Evolutionary conservation across 768 basidiomycete species (phyloP).

Genomic region (Russula earlei): DNA sequence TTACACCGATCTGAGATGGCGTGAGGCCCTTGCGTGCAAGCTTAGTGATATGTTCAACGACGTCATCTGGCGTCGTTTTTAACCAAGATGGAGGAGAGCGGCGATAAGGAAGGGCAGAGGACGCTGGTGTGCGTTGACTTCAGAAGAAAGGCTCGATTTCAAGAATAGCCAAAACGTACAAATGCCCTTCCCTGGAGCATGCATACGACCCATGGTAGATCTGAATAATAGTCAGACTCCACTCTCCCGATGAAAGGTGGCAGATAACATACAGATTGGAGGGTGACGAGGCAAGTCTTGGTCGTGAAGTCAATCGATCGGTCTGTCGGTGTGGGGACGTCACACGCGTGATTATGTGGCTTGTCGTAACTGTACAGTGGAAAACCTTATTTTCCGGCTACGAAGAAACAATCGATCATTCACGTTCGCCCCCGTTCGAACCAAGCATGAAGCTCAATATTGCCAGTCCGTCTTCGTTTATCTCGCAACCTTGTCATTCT

Average conservation of each 20-base stretch:
- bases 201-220: constrained; percentile 88
- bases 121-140: constrained; percentile 36
- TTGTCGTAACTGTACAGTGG: constrained; percentile 47
- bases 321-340: constrained; percentile 23
- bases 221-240: constrained; percentile 16
- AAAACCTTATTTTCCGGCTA: constrained; percentile 47
- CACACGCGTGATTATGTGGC: constrained; percentile 30
- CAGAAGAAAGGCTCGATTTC: constrained; percentile 3
- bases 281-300: constrained; percentile 32
- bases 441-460: constrained; percentile 98
- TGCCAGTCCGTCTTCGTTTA: constrained; percentile 56
- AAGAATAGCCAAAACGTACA: constrained; percentile 42
- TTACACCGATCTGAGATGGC: constrained; percentile 96
- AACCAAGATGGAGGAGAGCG: constrained; percentile 93
- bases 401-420: too few relatives aligned
- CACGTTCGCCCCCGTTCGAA: background rate
- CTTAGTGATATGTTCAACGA: constrained; percentile 93
- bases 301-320: constrained; percentile 27
- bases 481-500: background rate
- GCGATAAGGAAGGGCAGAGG: constrained; percentile 96
- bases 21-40: constrained; percentile 96
- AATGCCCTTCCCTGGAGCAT: constrained; percentile 99
- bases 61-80: constrained; percentile 92
- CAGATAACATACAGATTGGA: constrained; percentile 30
- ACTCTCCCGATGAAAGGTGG: constrained; percentile 4